Evolutionary conservation across 1,284 basidiomycete species (phyloP).

Genomic region (Takashimella tepidaria): DNA sequence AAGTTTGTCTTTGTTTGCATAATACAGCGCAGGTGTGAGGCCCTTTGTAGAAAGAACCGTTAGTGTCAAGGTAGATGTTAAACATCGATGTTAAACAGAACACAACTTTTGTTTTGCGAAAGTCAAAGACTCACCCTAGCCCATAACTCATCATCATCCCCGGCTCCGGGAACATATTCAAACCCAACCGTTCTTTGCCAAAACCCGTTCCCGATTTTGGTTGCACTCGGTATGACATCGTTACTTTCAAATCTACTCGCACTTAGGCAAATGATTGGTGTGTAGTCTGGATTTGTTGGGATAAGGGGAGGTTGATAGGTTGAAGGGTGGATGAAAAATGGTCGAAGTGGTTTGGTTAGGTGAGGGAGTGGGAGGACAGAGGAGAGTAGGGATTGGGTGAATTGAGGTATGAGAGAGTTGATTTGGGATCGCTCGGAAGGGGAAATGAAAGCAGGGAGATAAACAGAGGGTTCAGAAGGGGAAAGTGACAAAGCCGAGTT

Average conservation of each 20-base stretch:
- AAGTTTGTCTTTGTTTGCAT: slow-evolving; percentile 27
- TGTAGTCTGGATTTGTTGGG: slow-evolving; percentile 23
- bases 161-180: slow-evolving; percentile 47
- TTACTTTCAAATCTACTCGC: slow-evolving; percentile 36
- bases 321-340: slow-evolving; percentile 46
- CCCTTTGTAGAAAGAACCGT: no score
- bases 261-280: slow-evolving; percentile 46
- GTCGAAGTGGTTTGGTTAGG: slow-evolving; percentile 41
- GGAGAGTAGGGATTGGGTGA: neutral
- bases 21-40: slow-evolving; percentile 37
- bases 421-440: slow-evolving; percentile 44
- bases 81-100: no score
- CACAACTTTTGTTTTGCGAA: no score
- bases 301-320: slow-evolving; percentile 31
- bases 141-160: slow-evolving; percentile 50
- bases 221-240: slow-evolving; percentile 33
- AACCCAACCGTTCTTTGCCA: slow-evolving; percentile 37
- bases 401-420: slow-evolving; percentile 60
- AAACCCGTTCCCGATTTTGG: slow-evolving; percentile 18
- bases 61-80: no score
- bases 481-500: slow-evolving; percentile 60
- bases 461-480: slow-evolving; percentile 15
- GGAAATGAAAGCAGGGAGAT: slow-evolving; percentile 42
- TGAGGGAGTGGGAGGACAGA: slow-evolving; percentile 42
- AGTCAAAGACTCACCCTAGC: slow-evolving; percentile 28